Evolutionary conservation across 1,139 yeast genomes (phyloP).

Genomic region (Debaryomyces nepalensis): DNA sequence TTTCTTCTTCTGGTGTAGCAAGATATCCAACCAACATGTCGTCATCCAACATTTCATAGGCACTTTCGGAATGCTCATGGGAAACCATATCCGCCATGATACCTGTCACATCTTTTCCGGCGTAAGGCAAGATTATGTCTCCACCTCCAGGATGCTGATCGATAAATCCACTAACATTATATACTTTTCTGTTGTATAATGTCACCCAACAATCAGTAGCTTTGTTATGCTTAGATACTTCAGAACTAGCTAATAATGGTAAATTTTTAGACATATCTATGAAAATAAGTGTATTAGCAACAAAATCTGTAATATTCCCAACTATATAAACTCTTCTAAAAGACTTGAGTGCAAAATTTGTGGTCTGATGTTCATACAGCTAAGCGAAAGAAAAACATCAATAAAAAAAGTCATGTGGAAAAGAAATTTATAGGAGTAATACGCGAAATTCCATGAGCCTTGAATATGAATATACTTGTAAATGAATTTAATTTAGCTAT

Average conservation of each 20-base stretch:
- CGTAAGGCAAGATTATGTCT: constrained; percentile 72
- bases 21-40: constrained; percentile 54
- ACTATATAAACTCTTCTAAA: too few species aligned
- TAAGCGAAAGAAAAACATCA: background rate
- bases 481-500: too few species aligned
- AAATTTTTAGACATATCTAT: constrained; percentile 30
- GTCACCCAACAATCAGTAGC: constrained; percentile 77
- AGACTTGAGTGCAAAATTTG: too few species aligned
- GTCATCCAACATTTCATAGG: constrained; percentile 89
- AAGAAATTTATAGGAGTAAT: constrained; percentile 8
- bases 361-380: constrained; percentile 3
- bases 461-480: too few species aligned
- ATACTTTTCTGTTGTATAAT: constrained; percentile 71
- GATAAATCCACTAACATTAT: constrained; percentile 77
- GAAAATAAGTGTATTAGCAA: background rate
- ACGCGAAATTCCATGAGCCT: constrained; percentile 1
- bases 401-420: background rate
- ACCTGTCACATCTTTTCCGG: constrained; percentile 82
- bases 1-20: constrained; percentile 51
- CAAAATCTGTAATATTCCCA: too few species aligned
- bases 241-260: constrained; percentile 40
- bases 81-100: constrained; percentile 70
- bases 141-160: constrained; percentile 91
- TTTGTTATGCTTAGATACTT: constrained; percentile 56
- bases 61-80: constrained; percentile 83